phyloP scores from a whole-genome alignment of 148 eudicot species.

The Camellia japonica region DNA sequence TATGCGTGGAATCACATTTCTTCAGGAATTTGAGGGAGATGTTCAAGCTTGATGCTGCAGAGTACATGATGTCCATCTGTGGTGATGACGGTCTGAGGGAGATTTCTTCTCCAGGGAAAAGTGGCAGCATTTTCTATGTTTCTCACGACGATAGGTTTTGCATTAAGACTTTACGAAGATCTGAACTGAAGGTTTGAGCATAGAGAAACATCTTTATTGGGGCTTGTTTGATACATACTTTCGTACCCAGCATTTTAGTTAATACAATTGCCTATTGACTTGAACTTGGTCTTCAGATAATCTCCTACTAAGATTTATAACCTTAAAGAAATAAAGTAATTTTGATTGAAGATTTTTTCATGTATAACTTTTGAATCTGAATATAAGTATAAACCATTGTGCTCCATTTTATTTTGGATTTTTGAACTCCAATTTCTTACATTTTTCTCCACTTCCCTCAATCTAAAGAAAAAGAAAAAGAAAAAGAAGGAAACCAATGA shows the following conservation, averaged over 20 bases:
- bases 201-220: background rate
- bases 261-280: background rate
- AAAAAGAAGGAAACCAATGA: too few species aligned
- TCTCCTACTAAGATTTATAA: background rate
- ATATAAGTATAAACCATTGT: background rate
- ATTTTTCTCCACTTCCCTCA: background rate
- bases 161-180: slow-evolving; percentile 78
- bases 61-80: slow-evolving; percentile 99
- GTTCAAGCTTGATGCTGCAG: slow-evolving; percentile 96
- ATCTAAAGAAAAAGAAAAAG: too few species aligned
- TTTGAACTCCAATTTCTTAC: background rate
- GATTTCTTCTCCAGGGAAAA: slow-evolving; percentile 87
- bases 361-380: background rate
- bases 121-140: slow-evolving; percentile 88
- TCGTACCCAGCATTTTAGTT: background rate
- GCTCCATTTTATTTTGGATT: background rate
- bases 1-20: slow-evolving; percentile 7
- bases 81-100: slow-evolving; percentile 92
- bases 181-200: slow-evolving; percentile 70
- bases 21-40: slow-evolving; percentile 89
- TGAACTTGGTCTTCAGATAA: background rate
- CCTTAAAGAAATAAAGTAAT: background rate
- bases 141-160: slow-evolving; percentile 92
- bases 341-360: background rate
- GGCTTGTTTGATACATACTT: background rate